A percentile compares a stretch with the other conserved stretches of the same genome.
These are phyloP conservation scores for Vaccinium vitisidaea DNA, from an alignment of 148 eudicot species.

Conservation along the genomic window DNA sequence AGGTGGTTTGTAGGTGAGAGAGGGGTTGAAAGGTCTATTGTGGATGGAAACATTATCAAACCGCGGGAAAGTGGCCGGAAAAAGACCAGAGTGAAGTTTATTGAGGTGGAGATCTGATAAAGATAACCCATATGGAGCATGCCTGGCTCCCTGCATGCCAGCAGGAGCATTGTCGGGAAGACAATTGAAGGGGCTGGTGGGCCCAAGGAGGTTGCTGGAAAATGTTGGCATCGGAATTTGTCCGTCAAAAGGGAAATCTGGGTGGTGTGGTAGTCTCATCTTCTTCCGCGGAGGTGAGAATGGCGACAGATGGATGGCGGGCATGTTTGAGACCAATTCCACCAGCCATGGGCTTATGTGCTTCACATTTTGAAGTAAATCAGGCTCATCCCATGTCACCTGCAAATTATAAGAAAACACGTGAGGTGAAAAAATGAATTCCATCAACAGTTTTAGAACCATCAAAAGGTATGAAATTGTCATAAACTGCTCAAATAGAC, in stretches of 20 bases:
- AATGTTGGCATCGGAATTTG: conserved; percentile 49
- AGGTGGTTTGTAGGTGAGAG: conserved; percentile 34
- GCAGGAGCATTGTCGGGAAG: conserved; percentile 43
- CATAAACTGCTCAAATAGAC: neutral
- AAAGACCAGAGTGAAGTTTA: conserved; percentile 45
- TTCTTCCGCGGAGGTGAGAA: conserved; percentile 90
- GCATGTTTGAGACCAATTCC: conserved; percentile 86
- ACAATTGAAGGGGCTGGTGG: conserved; percentile 19
- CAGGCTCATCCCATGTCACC: conserved; percentile 98
- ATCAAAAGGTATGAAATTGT: neutral
- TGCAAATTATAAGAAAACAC: conserved; percentile 23
- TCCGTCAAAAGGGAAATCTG: conserved; percentile 50
- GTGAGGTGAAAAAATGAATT: neutral
- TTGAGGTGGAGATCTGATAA: conserved; percentile 64
- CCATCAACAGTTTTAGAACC: neutral
- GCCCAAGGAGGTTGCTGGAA: conserved; percentile 40
- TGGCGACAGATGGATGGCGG: conserved; percentile 72
- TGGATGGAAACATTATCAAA: conserved; percentile 33
- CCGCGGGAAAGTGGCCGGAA: conserved; percentile 48
- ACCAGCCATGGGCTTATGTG: conserved; percentile 96
- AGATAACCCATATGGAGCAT: conserved; percentile 76
- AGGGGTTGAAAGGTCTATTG: conserved; percentile 35
- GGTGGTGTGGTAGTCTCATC: conserved; percentile 61
- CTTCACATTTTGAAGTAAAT: conserved; percentile 92
- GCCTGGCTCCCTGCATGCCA: conserved; percentile 99